Evolutionary conservation across 495 filamentous ascomycete genomes (phyloP), one percentile per base, ranked within the genome.

Genomic region (Penicillium soppii): DNA sequence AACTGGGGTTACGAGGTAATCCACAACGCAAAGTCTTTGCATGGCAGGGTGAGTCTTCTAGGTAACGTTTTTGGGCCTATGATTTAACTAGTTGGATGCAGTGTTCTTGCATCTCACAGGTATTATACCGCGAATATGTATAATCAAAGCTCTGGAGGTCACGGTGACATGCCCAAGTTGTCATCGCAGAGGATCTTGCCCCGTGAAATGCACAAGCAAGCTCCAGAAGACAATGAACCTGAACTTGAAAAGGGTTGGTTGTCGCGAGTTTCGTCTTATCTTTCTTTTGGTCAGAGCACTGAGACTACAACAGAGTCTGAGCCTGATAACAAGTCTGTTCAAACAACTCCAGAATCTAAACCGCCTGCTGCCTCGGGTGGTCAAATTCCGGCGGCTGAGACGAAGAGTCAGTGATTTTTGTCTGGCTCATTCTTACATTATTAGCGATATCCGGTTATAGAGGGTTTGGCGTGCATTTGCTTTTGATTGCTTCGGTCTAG

Each of bases 201-300:
- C 25, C 67, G 63, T 19, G 67, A 74, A 16, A 56, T 80, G 0
- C 78, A 74, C 69, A 69, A 76, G n/a, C 53, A 62, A n/a, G 62
- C 69, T 37, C 62, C 66, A 6, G 69, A 74, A 38, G 49, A 64
- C 1, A 51, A 62, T 15, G 58, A 68, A 22, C 56, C 62, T 1
- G 45, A 32, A 13, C 48, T 61, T 20, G 39, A 64, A 30, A 52
- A 64, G 38, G 63, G 57, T 17, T 69, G 68, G 69, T 61, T 71
- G 52, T 55, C 67, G 13, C 49, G 50, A 10, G 47, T 78, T 43
- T 51, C 57, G 19, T 72, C 70, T 6, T 72, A 70, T 30, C 46
- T 74, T 13, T 50, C 69, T 3, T 63, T 65, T 32, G 52, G 58
- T 1, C 56, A 60, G 38, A 41, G 27, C 12, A 26, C 35, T 5